Conservation (phyloP, 2,329 filamentous ascomycete species). For the Purpureocillium lavendulum region DNA sequence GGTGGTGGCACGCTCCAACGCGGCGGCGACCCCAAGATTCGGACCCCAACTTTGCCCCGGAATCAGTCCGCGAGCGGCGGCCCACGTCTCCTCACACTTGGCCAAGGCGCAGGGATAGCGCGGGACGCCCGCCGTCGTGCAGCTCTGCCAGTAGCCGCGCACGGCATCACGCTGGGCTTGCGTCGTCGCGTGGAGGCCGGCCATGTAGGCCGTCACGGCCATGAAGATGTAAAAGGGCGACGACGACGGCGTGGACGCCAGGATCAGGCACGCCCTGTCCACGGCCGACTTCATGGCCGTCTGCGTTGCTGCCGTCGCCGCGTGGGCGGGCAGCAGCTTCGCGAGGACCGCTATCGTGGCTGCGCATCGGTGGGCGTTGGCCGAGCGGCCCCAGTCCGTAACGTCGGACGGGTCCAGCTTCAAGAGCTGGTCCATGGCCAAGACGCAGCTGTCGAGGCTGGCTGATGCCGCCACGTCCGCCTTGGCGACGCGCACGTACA, state of each 20-base stretch:
- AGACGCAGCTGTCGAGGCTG: conserved; percentile 10
- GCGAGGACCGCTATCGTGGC: conserved; percentile 22
- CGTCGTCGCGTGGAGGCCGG: conserved; percentile 24
- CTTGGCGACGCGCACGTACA: conserved; percentile 24
- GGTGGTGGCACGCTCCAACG: too few relatives aligned
- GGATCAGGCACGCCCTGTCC: conserved; percentile 23
- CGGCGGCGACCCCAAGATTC: too few relatives aligned
- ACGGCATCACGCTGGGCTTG: conserved; percentile 23
- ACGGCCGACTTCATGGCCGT: conserved; percentile 20
- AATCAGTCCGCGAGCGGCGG: conserved; percentile 7
- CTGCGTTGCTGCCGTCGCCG: not conserved
- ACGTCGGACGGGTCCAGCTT: conserved; percentile 7
- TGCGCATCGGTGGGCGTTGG: conserved; percentile 25
- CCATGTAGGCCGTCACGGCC: conserved; percentile 26
- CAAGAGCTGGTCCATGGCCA: conserved; percentile 18
- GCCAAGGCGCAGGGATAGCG: conserved; percentile 20
- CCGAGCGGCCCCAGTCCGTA: conserved; percentile 13
- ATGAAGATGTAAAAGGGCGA: conserved; percentile 31
- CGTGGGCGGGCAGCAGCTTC: not conserved
- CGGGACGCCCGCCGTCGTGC: conserved; percentile 25
- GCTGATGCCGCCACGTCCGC: conserved; percentile 4
- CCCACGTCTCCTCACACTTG: conserved; percentile 25
- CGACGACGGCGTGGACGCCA: conserved; percentile 18
- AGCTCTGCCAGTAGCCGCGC: conserved; percentile 28
- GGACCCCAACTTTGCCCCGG: too few relatives aligned